Conservation (phyloP, 768 basidiomycete genomes). For the Ramaria sp. region DNA sequence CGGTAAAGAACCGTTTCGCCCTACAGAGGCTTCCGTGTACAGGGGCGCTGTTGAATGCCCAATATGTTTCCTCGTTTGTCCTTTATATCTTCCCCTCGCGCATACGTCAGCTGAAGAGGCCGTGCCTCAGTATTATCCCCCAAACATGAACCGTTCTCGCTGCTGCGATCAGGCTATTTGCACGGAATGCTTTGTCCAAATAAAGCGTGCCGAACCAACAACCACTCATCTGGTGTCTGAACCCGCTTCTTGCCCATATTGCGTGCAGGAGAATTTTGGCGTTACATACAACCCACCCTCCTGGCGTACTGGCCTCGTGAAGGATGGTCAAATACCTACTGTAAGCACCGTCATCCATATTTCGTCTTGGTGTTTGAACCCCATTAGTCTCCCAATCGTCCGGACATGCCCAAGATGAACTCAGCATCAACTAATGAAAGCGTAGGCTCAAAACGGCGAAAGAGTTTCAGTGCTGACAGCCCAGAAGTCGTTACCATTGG, state of each 20-base stretch:
- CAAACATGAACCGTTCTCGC: constrained; percentile 93
- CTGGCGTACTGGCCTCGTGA: constrained; percentile 74
- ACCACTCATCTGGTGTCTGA: constrained; percentile 93
- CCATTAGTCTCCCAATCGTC: constrained; percentile 34
- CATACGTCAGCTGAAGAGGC: constrained; percentile 7
- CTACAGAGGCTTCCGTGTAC: constrained; percentile 73
- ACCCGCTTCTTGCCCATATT: constrained; percentile 94
- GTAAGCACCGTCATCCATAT: constrained; percentile 29
- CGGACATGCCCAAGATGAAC: constrained; percentile 41
- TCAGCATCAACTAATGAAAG: constrained; percentile 25
- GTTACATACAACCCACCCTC: constrained; percentile 74
- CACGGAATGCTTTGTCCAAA: constrained; percentile 98
- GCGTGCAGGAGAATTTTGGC: constrained; percentile 96
- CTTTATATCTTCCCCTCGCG: constrained; percentile 3
- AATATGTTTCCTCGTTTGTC: constrained; percentile 89
- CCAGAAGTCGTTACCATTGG: constrained; percentile 90
- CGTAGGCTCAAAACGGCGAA: constrained; percentile 40
- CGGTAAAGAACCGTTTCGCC: constrained; percentile 54
- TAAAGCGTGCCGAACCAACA: constrained; percentile 92
- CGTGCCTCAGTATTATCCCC: constrained; percentile 77
- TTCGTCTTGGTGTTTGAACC: constrained; percentile 1
- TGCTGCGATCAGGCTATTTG: constrained; percentile 99
- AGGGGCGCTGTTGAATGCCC: constrained; percentile 87
- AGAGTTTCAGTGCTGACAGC: constrained; percentile 78
- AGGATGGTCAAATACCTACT: constrained; percentile 38